Evolutionary conservation across 2,329 filamentous ascomycete species (phyloP), one percentile per base, ranked within the genome.

Genomic region (Zymoseptoria passerinii): DNA sequence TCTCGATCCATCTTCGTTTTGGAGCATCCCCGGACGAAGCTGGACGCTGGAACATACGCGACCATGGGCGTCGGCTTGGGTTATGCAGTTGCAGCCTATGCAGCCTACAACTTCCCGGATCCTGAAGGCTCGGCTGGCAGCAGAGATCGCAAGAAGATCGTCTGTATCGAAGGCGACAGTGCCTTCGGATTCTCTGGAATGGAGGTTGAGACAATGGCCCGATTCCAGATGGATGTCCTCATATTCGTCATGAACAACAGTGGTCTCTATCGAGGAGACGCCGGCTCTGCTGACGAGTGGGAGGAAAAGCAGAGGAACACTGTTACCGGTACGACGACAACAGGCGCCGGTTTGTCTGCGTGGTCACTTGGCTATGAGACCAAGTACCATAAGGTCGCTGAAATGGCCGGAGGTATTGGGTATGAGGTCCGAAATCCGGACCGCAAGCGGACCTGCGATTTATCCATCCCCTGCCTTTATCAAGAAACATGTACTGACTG

Each of bases 1-100:
- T 81, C 79, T 2, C 78, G 81, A 19, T 79, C 77, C 10, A 74
- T 77, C 50, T 83, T 84, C 65, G 75, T 78, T 0, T 73, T 83
- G 18, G 73, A 80, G 28, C 75, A 81, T 62, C 81, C 81, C 2
- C 77, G 81, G 18, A 75, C 81, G 16, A 76, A 79, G 20, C 76
- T 84, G 20, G 81, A 84, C 67, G 81, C 81, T 2, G 81, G 81
- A 1, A 83, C 81, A 0, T 79, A 82, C 60, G 81, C 80, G 3
- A 83, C 81, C 1, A 83, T 84, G 82, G 82, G 81, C 1, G 78
- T 83, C 0, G 81, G 81, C 0, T 68, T 83, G 27, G 81, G 80
- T 0, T 83, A 83, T 62, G 78, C 80, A 3, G 79, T 83, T 54
- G 82, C 81, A 8, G 80, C 81, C 0, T 77, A 81, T 63, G 77